Conservation (phyloP, 139 green algal genomes). For the Nannochloris sp. region DNA sequence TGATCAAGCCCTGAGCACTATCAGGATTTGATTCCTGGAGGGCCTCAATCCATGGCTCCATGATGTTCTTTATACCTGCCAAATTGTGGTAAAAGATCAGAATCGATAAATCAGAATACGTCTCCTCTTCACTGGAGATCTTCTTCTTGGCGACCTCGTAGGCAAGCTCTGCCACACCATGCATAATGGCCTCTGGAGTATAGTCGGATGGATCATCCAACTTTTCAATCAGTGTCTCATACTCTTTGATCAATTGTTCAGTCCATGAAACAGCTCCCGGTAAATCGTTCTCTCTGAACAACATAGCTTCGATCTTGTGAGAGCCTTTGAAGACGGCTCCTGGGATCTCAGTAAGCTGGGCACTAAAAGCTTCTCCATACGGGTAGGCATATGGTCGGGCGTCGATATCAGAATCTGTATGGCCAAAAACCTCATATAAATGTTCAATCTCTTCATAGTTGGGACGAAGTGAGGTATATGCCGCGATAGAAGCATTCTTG, state of each 20-base stretch:
- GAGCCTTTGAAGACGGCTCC: constrained; percentile 17
- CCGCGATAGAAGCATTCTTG: constrained; percentile 3
- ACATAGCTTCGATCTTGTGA: constrained; percentile 20
- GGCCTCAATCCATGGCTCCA: neutral
- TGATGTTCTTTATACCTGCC: constrained; percentile 8
- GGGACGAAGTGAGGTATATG: constrained; percentile 10
- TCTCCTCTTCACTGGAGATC: constrained; percentile 31
- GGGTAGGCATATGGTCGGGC: constrained; percentile 10
- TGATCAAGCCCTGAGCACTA: neutral
- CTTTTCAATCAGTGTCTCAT: constrained; percentile 3
- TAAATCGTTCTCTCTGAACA: constrained; percentile 15
- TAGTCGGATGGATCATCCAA: constrained; percentile 2
- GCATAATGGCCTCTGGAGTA: constrained; percentile 1
- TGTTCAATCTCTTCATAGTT: constrained; percentile 31
- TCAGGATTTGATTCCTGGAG: neutral
- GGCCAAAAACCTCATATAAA: constrained; percentile 17
- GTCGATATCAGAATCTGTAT: constrained; percentile 23
- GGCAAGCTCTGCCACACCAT: constrained; percentile 15
- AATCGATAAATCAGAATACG: constrained; percentile 20
- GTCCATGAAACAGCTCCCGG: constrained; percentile 5
- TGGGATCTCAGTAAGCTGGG: neutral
- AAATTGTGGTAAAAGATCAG: constrained; percentile 38
- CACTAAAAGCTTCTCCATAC: constrained; percentile 9
- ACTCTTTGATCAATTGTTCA: constrained; percentile 18
- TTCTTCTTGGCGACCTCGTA: constrained; percentile 30